These are phyloP conservation scores for Penicillium frequentans DNA, from an alignment of 2,329 filamentous ascomycete species.

Conservation along the genomic window DNA sequence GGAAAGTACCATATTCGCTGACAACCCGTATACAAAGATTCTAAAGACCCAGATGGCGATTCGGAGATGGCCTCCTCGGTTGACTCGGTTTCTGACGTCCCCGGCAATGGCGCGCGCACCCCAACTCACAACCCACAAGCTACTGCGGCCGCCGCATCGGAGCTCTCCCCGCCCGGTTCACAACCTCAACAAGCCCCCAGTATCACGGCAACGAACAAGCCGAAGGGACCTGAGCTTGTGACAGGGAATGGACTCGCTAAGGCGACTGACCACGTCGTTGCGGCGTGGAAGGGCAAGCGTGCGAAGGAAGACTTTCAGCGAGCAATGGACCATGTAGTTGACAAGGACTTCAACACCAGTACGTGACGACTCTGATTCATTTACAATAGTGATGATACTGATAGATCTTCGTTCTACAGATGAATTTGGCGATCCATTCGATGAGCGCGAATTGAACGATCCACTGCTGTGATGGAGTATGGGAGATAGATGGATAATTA, in stretches of 20 bases:
- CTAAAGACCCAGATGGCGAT: slow-evolving; percentile 54
- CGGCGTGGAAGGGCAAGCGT: slow-evolving; percentile 57
- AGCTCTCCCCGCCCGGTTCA: slow-evolving; percentile 57
- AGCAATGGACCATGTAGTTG: slow-evolving; percentile 51
- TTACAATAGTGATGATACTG: background rate
- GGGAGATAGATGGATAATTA: slow-evolving; percentile 11
- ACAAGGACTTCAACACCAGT: slow-evolving; percentile 54
- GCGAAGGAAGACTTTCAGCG: slow-evolving; percentile 56
- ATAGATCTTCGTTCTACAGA: slow-evolving; percentile 28
- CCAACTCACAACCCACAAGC: slow-evolving; percentile 33
- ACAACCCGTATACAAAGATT: slow-evolving; percentile 3
- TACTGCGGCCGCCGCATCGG: slow-evolving; percentile 36
- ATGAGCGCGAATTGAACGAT: slow-evolving; percentile 40
- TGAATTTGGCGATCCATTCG: slow-evolving; percentile 49
- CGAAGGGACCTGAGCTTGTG: slow-evolving; percentile 6
- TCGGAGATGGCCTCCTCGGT: slow-evolving; percentile 56
- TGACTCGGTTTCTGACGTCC: slow-evolving; percentile 39
- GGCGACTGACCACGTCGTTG: slow-evolving; percentile 48
- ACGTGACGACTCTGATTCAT: slow-evolving; percentile 17
- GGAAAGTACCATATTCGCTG: background rate
- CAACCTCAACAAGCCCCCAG: slow-evolving; percentile 35
- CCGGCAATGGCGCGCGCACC: slow-evolving; percentile 42
- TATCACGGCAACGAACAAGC: background rate
- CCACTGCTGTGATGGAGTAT: slow-evolving; percentile 14
- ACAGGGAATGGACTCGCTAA: slow-evolving; percentile 5